Evolutionary conservation across 225 moss, liverwort and hornwort species (phyloP), one percentile per base, ranked within the genome.

Genomic region (Polytrichum formosum): DNA sequence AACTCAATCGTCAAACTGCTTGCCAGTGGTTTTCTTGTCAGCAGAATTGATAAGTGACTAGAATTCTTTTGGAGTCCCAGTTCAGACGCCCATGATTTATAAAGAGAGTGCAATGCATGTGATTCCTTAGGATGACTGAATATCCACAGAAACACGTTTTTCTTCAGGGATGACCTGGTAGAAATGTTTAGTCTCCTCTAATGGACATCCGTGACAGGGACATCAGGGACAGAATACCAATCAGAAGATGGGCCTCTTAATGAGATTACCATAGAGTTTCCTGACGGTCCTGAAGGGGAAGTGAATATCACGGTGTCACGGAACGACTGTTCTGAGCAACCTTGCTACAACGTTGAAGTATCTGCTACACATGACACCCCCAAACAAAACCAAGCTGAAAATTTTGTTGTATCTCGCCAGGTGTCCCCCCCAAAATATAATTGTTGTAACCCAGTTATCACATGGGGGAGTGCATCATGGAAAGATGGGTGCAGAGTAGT

Each of bases 191-290:
- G 46, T 46, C 46, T 46, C 46, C 13, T 58, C 58, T 63, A 20
- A 30, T 35, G 18, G 18, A 33, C 8, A 65, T 65, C 30, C 21
- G 10, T 65, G 65, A n/a, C 65, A 65, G 65, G 65, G 33, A 65
- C 65, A 63, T 46, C 73, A 83, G 86, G 56, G 26, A 67, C 30
- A 25, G 65, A 73, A n/a, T 67, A 82, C 21, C 71, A 68, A 66
- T 19, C 21, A 56, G 62, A 69, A 71, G 73, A 69, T 70, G 31
- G 70, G 54, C 71, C 69, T 74, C 60, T 69, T 53, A 67, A 76
- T 84, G 81, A 81, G 79, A 78, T 84, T 59, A 81, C 81, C 8
- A 81, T 87, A 5, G 72, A 79, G 61, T 72, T 84, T 53, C 73
- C 83, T 70, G 74, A 81, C 72, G 31, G 59, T 25, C 46, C 22